phyloP scores from a whole-genome alignment of 2,329 filamentous ascomycete species.

The Pseudocercospora eumusae region DNA sequence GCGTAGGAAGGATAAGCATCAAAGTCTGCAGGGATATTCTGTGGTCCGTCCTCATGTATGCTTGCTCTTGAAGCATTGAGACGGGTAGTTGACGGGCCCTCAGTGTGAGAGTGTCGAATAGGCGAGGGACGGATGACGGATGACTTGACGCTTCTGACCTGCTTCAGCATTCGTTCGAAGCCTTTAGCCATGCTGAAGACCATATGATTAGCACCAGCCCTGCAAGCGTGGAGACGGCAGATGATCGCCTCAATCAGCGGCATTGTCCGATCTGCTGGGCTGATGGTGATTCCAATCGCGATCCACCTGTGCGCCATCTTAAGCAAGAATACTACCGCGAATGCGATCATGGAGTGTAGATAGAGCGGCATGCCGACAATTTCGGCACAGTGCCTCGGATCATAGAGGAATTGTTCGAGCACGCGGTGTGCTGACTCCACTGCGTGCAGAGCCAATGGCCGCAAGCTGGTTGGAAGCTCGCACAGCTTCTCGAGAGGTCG shows the following conservation, averaged over 20 bases:
- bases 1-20: neutral
- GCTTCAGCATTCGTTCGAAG: conserved; percentile 24
- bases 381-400: conserved; percentile 6
- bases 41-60: neutral
- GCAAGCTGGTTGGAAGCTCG: conserved; percentile 12
- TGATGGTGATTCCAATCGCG: conserved; percentile 19
- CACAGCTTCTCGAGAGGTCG: conserved; percentile 14
- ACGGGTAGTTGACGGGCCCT: neutral
- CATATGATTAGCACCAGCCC: conserved; percentile 24
- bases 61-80: neutral
- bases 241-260: conserved; percentile 21
- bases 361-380: conserved; percentile 23
- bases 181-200: conserved; percentile 25
- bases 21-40: neutral
- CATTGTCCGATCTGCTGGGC: conserved; percentile 15
- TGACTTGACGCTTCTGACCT: conserved; percentile 10
- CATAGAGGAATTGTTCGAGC: conserved; percentile 17
- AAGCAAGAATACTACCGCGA: conserved; percentile 23
- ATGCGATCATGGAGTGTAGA: conserved; percentile 23
- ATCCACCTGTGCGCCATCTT: conserved; percentile 19
- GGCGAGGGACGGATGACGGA: neutral
- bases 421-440: conserved; percentile 16
- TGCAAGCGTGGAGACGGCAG: conserved; percentile 15
- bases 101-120: neutral
- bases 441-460: conserved; percentile 16